These are phyloP conservation scores for Penicillium sp. DNA, from an alignment of 2,329 filamentous ascomycete genomes.

Conservation along the genomic window DNA sequence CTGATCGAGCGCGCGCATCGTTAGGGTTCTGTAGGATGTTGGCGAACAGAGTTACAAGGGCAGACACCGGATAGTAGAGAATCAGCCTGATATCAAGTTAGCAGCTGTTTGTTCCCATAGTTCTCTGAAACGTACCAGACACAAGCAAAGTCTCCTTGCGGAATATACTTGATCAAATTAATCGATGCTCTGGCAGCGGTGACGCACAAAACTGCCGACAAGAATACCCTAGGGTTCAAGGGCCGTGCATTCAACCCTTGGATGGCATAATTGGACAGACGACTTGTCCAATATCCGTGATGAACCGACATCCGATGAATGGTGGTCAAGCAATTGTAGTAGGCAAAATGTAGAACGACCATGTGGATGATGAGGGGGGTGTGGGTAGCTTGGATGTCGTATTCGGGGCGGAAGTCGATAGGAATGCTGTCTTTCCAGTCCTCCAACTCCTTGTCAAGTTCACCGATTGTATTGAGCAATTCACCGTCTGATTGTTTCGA, in stretches of 20 bases:
- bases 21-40: constrained; percentile 95
- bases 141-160: constrained; percentile 89
- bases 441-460: constrained; percentile 84
- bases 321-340: constrained; percentile 96
- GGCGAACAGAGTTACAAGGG: constrained; percentile 90
- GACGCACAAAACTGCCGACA: constrained; percentile 87
- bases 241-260: constrained; percentile 88
- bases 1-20: constrained; percentile 81
- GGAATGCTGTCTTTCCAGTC: constrained; percentile 97
- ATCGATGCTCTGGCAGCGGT: constrained; percentile 91
- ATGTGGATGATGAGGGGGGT: constrained; percentile 92
- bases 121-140: constrained; percentile 70
- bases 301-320: constrained; percentile 99
- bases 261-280: constrained; percentile 90
- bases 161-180: constrained; percentile 90
- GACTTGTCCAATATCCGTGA: constrained; percentile 96
- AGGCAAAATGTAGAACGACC: constrained; percentile 90
- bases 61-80: constrained; percentile 93
- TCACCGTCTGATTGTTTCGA: constrained; percentile 90
- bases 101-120: background rate
- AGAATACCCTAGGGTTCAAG: constrained; percentile 90
- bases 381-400: constrained; percentile 90
- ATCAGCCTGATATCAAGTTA: constrained; percentile 62
- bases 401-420: constrained; percentile 92
- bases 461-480: constrained; percentile 89